phyloP scores from a whole-genome alignment of 2,329 filamentous ascomycete species.

The Phoma sp. region DNA sequence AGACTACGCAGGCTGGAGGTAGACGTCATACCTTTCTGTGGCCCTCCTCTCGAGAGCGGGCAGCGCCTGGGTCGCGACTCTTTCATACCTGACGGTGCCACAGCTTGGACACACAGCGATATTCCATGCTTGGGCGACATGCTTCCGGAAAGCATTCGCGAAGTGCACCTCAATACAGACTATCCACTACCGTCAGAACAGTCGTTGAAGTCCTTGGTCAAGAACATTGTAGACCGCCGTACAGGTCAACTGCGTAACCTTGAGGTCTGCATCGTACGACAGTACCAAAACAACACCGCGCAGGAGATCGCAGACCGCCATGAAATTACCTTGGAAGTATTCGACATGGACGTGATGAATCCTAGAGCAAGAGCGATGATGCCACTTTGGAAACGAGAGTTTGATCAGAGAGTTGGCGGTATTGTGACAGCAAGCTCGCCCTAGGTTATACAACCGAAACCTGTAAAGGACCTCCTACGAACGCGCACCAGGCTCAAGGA shows the following conservation, averaged over 20 bases:
- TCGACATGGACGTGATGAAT: conserved; percentile 20
- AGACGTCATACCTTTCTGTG: conserved; percentile 41
- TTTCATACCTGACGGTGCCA: conserved; percentile 26
- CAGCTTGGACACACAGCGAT: conserved; percentile 35
- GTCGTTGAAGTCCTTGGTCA: conserved; percentile 34
- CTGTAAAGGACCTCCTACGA: no score
- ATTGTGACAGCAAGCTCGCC: conserved; percentile 21
- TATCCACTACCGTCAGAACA: conserved; percentile 30
- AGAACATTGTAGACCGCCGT: conserved; percentile 37
- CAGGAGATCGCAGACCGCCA: conserved; percentile 22
- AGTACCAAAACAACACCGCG: conserved; percentile 31
- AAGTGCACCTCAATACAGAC: conserved; percentile 41
- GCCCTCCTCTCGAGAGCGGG: conserved; percentile 43
- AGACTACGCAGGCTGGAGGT: conserved; percentile 36
- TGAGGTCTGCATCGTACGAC: conserved; percentile 32
- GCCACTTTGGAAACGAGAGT: conserved; percentile 43
- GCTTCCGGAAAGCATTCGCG: conserved; percentile 37
- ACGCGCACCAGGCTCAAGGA: no score
- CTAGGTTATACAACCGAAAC: not conserved
- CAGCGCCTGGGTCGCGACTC: conserved; percentile 33
- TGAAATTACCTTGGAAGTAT: conserved; percentile 30
- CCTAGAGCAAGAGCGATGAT: conserved; percentile 34
- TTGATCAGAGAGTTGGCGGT: conserved; percentile 29
- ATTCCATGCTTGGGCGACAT: conserved; percentile 46
- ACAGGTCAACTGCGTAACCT: conserved; percentile 25